These are phyloP conservation scores for Neospermospora avenae DNA, from an alignment of 2,329 filamentous ascomycete species.

Conservation along the genomic window DNA sequence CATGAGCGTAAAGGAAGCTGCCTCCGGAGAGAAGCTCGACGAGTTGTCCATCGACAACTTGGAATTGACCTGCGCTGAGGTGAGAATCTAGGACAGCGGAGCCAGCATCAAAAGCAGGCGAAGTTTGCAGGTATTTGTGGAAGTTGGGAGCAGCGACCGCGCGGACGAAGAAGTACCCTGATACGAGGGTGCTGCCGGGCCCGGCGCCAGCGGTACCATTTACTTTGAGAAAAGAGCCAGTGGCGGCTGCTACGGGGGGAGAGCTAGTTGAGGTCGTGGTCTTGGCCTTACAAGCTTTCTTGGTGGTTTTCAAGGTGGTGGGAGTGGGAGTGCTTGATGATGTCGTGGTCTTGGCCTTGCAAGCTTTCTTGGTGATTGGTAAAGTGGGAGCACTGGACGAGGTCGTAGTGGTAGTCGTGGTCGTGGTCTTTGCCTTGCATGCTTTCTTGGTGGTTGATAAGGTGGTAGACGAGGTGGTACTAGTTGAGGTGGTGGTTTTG, in stretches of 20 bases:
- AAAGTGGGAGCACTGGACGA: background rate
- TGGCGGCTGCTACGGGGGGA: background rate
- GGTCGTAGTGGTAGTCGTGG: no score
- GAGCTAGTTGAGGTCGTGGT: background rate
- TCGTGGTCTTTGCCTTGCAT: background rate
- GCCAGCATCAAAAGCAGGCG: conserved; percentile 42
- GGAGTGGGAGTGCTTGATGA: no score
- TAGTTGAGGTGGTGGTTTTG: no score
- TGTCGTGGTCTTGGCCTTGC: no score
- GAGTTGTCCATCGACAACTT: conserved; percentile 53
- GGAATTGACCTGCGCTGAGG: conserved; percentile 55
- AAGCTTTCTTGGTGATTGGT: conserved; percentile 11
- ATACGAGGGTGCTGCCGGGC: conserved; percentile 45
- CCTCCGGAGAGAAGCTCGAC: conserved; percentile 7
- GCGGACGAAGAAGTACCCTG: conserved; percentile 46
- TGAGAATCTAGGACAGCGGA: conserved; percentile 49
- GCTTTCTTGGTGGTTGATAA: no score
- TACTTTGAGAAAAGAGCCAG: no score
- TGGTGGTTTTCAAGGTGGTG: no score
- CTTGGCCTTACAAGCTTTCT: background rate
- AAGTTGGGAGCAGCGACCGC: conserved; percentile 56
- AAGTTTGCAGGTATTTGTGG: conserved; percentile 52
- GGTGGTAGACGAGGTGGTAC: no score
- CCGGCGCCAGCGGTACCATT: conserved; percentile 8
- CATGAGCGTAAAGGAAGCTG: conserved; percentile 26